Percentiles rank a stretch among this genome's conserved stretches.
Evolutionary conservation across 164 flowering plant genomes (phyloP).

Genomic region (Akebia trifoliata): DNA sequence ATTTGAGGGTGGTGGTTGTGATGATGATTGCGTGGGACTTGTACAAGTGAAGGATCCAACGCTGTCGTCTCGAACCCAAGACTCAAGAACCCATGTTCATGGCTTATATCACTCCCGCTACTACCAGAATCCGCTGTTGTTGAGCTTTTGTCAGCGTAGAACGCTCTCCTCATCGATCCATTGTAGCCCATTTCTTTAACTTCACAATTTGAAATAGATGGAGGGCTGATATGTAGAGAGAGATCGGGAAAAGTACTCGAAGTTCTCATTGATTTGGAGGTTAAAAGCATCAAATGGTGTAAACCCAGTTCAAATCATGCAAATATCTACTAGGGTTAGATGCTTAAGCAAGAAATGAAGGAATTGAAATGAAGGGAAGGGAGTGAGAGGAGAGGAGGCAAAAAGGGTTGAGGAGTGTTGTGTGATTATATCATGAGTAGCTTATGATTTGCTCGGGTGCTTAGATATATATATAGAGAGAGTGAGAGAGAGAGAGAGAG

Average conservation of each 20-base stretch:
- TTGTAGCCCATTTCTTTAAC: constrained; percentile 18
- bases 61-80: constrained; percentile 45
- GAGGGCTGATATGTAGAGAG: constrained; percentile 80
- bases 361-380: constrained; percentile 5
- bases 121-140: constrained; percentile 49
- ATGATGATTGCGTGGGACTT: constrained; percentile 17
- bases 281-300: constrained; percentile 15
- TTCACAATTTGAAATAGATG: constrained; percentile 28
- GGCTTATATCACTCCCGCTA: constrained; percentile 69
- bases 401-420: constrained; percentile 15
- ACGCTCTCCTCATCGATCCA: constrained; percentile 18
- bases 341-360: constrained; percentile 2
- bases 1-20: constrained; percentile 48
- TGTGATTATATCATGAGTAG: constrained; percentile 78
- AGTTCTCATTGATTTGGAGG: constrained; percentile 27
- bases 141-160: constrained; percentile 35
- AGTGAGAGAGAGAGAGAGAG: constrained; percentile 9
- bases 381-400: constrained; percentile 4
- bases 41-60: constrained; percentile 14
- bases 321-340: constrained; percentile 4
- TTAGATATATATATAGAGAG: too few relatives aligned
- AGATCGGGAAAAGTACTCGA: constrained; percentile 54
- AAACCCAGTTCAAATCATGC: constrained; percentile 16
- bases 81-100: constrained; percentile 49
- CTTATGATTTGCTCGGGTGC: constrained; percentile 67